Base-by-base conservation (phyloP, 2,329 filamentous ascomycete species). In the Pestalotiopsis sp. region DNA sequence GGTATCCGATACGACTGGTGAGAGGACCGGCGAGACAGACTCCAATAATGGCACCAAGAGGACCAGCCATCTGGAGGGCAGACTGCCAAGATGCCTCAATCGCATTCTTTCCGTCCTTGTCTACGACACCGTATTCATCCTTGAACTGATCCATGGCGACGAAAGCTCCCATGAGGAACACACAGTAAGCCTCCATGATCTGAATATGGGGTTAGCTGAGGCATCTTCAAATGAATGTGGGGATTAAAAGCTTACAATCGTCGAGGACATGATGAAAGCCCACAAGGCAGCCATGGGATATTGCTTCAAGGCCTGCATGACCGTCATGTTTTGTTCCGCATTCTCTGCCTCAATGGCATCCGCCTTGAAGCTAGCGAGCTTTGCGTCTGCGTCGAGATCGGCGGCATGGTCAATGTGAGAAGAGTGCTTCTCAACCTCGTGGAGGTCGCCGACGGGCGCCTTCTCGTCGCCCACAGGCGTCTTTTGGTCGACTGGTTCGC, bases 111-210 rank as follows among this genome's bases (percentile, higher is more conserved):
- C 71, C 70, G 2, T 60, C 72, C 20, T 69, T 58, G 71, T 78
- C 76, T 3, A 13, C 70, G 45, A 87, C 78, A 71, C 88, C 88
- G 72, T 81, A 90, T 4, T 80, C 70, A 0, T 80, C 2, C 38
- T 73, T 78, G 79, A 90, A 90, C 17, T 73, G 69, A 25, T 78
- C 66, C 7, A 85, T 81, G 68, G 88, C 87, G 57, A 90, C 78
- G 77, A 91, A 91, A 69, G 87, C 85, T 63, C 85, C 85, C 74
- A 86, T 89, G 25, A 91, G 79, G 81, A 91, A 90, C 70, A 90
- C 85, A 76, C 84, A 84, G 82, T 89, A 91, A 4, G 88, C 86
- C 76, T 90, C 89, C 89, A 91, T 90, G 73, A 89, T 88, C 88
- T 90, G 72, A 25, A 56, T 72, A 67, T 23, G 57, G 41, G 65